phyloP scores from a whole-genome alignment of 495 filamentous ascomycete species.

The Aspergillus steynii region DNA sequence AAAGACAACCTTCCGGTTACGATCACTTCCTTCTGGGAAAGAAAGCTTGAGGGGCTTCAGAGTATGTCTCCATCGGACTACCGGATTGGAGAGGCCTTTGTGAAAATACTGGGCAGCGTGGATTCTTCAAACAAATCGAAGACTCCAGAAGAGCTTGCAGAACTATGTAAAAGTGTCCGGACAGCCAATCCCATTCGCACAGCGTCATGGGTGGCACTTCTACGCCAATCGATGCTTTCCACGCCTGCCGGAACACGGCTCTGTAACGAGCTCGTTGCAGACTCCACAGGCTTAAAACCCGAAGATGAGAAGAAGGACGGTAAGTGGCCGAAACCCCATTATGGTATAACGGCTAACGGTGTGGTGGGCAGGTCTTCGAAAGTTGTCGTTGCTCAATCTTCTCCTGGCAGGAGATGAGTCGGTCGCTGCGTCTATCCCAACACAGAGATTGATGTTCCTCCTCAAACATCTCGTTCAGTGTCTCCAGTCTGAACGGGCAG shows the following conservation, averaged over 20 bases:
- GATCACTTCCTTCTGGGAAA: conserved; percentile 39
- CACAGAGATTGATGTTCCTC: conserved; percentile 79
- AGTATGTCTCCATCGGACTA: conserved; percentile 37
- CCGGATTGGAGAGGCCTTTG: conserved; percentile 42
- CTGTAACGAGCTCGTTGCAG: conserved; percentile 61
- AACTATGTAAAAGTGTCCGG: conserved; percentile 38
- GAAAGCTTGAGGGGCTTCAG: conserved; percentile 31
- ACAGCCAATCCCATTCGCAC: conserved; percentile 42
- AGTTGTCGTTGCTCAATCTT: conserved; percentile 59
- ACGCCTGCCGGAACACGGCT: conserved; percentile 42
- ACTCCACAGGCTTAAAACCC: conserved; percentile 55
- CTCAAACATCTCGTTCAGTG: conserved; percentile 75
- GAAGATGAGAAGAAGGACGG: conserved; percentile 38
- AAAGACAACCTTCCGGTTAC: conserved; percentile 26
- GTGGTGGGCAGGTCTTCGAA: conserved; percentile 40
- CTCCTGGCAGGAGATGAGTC: conserved; percentile 55
- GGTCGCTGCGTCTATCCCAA: conserved; percentile 59
- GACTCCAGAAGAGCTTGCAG: conserved; percentile 34
- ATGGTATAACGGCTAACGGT: conserved; percentile 19
- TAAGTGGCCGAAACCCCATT: conserved; percentile 24
- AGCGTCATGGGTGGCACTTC: conserved; percentile 39
- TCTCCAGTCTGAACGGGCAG: conserved; percentile 54
- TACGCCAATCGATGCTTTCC: conserved; percentile 36
- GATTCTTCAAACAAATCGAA: conserved; percentile 26
- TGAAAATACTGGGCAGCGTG: conserved; percentile 37